A percentile compares a stretch with the other conserved stretches of the same genome.
phyloP scores from a whole-genome alignment of 2,329 filamentous ascomycete species.

The Herpotrichia juniperi region DNA sequence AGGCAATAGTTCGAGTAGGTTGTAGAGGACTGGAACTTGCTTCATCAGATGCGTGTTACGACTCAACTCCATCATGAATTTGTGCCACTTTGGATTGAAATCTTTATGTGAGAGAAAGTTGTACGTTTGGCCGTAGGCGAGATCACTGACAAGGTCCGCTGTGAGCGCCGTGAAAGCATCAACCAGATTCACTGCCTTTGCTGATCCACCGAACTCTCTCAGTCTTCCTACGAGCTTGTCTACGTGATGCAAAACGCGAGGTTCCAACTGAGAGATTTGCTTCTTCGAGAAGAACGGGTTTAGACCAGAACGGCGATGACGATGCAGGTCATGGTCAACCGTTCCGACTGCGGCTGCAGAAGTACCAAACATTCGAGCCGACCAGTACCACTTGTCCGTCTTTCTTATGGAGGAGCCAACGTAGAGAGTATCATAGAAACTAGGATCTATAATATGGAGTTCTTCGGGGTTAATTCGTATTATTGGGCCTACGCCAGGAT shows the following conservation, averaged over 20 bases:
- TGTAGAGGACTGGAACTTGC: constrained; percentile 24
- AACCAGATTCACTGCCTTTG: constrained; percentile 14
- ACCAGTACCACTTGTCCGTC: constrained; percentile 18
- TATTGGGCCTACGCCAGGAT: constrained; percentile 22
- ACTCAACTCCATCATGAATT: constrained; percentile 33
- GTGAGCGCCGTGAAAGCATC: constrained; percentile 20
- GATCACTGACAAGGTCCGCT: constrained; percentile 27
- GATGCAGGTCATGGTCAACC: constrained; percentile 28
- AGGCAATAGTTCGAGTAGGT: constrained; percentile 17
- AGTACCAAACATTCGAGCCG: constrained; percentile 13
- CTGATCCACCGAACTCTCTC: constrained; percentile 8
- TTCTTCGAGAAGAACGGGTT: constrained; percentile 35
- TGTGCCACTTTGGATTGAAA: constrained; percentile 24
- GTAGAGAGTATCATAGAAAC: constrained; percentile 29
- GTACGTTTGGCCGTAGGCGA: constrained; percentile 23
- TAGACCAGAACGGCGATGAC: constrained; percentile 26
- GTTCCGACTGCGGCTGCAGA: constrained; percentile 22
- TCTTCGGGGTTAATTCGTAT: constrained; percentile 31
- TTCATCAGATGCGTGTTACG: constrained; percentile 34
- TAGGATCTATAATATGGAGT: constrained; percentile 24
- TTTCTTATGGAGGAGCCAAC: constrained; percentile 5
- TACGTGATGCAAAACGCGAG: constrained; percentile 5
- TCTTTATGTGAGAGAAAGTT: constrained; percentile 23
- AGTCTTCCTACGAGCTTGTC: constrained; percentile 11
- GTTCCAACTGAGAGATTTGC: constrained; percentile 4